Evolutionary conservation across 1,139 yeast species (phyloP).

Genomic region (Scheffersomyces segobiensis): DNA sequence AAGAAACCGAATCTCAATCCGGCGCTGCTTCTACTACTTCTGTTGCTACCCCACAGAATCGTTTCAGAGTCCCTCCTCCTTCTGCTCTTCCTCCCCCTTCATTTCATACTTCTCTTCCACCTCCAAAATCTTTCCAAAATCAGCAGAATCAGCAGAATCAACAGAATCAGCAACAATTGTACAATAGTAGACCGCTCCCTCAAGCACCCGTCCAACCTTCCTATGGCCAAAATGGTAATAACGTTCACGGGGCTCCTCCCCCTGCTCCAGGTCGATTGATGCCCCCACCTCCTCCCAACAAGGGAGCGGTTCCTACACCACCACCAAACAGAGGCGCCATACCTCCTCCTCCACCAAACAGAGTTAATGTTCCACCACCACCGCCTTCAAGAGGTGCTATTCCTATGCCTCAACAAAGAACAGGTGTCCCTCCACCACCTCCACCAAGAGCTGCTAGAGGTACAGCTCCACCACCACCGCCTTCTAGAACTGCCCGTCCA

Average conservation of each 20-base stretch:
- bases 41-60: constrained; percentile 13
- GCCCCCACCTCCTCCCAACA: constrained; percentile 2
- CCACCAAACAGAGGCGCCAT: constrained; percentile 1
- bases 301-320: too few relatives aligned
- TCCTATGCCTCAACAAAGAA: constrained; percentile 11
- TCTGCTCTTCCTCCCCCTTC: constrained; percentile 23
- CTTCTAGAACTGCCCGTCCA: constrained; percentile 26
- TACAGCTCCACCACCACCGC: constrained; percentile 25
- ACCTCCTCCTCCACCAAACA: constrained; percentile 14
- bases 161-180: constrained; percentile 19
- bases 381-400: constrained; percentile 29
- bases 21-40: constrained; percentile 8
- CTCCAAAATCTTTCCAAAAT: constrained; percentile 8
- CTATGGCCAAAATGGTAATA: not conserved
- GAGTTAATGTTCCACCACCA: constrained; percentile 23
- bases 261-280: constrained; percentile 17
- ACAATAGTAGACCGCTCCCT: constrained; percentile 10
- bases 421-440: constrained; percentile 22
- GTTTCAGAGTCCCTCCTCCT: constrained; percentile 32
- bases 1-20: not conserved
- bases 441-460: constrained; percentile 22
- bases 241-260: constrained; percentile 7
- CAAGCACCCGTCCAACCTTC: constrained; percentile 9
- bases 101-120: constrained; percentile 10
- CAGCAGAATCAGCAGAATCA: constrained; percentile 7